phyloP scores from a whole-genome alignment of 192 early-diverging fungal genomes.

The Pilaira anomala region DNA sequence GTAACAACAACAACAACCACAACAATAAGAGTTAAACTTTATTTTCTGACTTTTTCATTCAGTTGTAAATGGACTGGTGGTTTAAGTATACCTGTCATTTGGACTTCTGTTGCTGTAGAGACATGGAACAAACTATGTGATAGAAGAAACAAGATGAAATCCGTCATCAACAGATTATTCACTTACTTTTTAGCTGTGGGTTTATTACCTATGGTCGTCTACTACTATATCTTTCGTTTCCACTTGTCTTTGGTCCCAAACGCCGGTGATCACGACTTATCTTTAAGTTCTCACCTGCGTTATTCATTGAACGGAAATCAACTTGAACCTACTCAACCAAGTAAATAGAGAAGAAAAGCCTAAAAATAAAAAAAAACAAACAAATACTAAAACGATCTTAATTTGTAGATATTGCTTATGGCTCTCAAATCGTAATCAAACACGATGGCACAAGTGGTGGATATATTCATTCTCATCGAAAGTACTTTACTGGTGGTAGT shows the following conservation, averaged over 20 bases:
- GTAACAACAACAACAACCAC: slow-evolving; percentile 4
- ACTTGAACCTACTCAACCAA: slow-evolving; percentile 42
- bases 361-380: slow-evolving; percentile 5
- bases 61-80: slow-evolving; percentile 94
- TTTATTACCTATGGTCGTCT: slow-evolving; percentile 72
- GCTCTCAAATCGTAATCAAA: slow-evolving; percentile 59
- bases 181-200: slow-evolving; percentile 61
- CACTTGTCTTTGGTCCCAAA: slow-evolving; percentile 79
- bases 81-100: slow-evolving; percentile 80
- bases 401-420: slow-evolving; percentile 62
- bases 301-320: slow-evolving; percentile 73
- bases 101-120: slow-evolving; percentile 74
- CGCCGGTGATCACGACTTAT: slow-evolving; percentile 86
- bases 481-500: slow-evolving; percentile 66
- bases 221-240: slow-evolving; percentile 82
- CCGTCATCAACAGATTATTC: background rate
- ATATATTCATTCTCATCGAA: slow-evolving; percentile 75
- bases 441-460: slow-evolving; percentile 73
- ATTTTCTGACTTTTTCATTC: background rate
- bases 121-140: slow-evolving; percentile 82
- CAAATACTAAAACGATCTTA: background rate
- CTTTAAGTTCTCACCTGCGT: slow-evolving; percentile 89
- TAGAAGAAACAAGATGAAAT: slow-evolving; percentile 40
- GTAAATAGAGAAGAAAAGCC: slow-evolving; percentile 30
- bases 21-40: background rate